Conservation (phyloP, 1,284 basidiomycete genomes). For the Pseudozyma sp. region DNA sequence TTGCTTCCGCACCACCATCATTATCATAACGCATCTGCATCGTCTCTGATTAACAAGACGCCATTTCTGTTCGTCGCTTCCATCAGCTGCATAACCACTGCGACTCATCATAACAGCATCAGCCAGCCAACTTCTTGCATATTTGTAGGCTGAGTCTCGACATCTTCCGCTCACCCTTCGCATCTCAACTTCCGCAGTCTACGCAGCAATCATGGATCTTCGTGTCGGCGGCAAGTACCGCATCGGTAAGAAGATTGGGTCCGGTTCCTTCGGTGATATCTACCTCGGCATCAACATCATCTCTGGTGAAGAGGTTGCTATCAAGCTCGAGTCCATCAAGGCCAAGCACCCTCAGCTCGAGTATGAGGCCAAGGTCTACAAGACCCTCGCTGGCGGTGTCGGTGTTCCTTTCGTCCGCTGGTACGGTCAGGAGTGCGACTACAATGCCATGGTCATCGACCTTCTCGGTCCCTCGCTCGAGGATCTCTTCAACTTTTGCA, state of each 20-base stretch:
- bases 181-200: slow-evolving; percentile 9
- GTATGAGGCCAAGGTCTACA: slow-evolving; percentile 77
- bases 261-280: slow-evolving; percentile 99
- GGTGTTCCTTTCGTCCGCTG: slow-evolving; percentile 97
- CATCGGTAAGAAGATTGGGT: slow-evolving; percentile 99
- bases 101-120: slow-evolving; percentile 1
- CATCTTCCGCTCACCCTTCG: neutral
- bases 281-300: slow-evolving; percentile 99
- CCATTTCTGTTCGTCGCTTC: slow-evolving; percentile 24
- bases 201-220: slow-evolving; percentile 77
- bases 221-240: slow-evolving; percentile 94
- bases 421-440: slow-evolving; percentile 99
- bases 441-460: slow-evolving; percentile 99
- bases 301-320: slow-evolving; percentile 99
- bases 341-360: slow-evolving; percentile 99
- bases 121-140: slow-evolving; percentile 4
- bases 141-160: slow-evolving; percentile 9
- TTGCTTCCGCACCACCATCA: slow-evolving; percentile 9
- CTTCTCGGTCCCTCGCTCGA: slow-evolving; percentile 96
- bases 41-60: slow-evolving; percentile 11
- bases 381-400: slow-evolving; percentile 96
- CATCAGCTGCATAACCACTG: slow-evolving; percentile 5
- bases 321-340: slow-evolving; percentile 99
- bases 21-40: slow-evolving; percentile 4
- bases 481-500: slow-evolving; percentile 99